Base-by-base conservation (phyloP, 345 rosid genomes). In the Limnanthes douglasii region DNA sequence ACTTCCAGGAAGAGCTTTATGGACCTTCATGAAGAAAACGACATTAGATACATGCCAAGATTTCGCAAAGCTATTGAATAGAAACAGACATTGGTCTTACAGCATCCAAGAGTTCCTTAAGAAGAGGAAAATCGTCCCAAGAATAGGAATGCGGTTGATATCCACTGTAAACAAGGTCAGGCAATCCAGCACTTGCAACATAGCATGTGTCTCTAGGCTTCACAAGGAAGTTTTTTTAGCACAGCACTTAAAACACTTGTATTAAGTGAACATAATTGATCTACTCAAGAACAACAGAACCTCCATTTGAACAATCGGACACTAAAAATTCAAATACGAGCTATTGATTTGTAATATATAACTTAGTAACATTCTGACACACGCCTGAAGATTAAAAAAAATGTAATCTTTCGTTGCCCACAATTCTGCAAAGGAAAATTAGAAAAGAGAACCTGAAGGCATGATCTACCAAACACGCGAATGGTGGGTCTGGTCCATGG, bases 401-500 rank as follows among this genome's bases (percentile, higher is more conserved):
- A n/a, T n/a, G n/a, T n/a, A n/a, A n/a, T n/a, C n/a, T n/a, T n/a
- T n/a, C n/a, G n/a, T n/a, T n/a, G n/a, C n/a, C n/a, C n/a, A n/a
- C n/a, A 11, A 12, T n/a, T 29, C 18, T 9, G 12, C 4, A 18
- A 18, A 14, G 27, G 13, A 11, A 33, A 18, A 8, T 11, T 14
- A 5, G 18, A 15, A 45, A 17, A 30, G 3, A 13, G 27, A 41
- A 86, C 94, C 97, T 82, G 95, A 13, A 71, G 55, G 46, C 69
- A 74, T 38, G 64, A 61, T 15, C 90, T 69, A 34, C 77, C 83
- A 11, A 69, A 83, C 51, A 88, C 76, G 6, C 64, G 71, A 46
- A 88, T 38, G 37, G 80, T 69, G 36, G 97, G 95, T 28, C 93
- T 54, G 31, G 70, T 60, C 97, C 97, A 86, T 37, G 95, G 95